These are phyloP conservation scores for Fomitopsis schrenkii DNA, from an alignment of 1,284 basidiomycete genomes.

Conservation along the genomic window DNA sequence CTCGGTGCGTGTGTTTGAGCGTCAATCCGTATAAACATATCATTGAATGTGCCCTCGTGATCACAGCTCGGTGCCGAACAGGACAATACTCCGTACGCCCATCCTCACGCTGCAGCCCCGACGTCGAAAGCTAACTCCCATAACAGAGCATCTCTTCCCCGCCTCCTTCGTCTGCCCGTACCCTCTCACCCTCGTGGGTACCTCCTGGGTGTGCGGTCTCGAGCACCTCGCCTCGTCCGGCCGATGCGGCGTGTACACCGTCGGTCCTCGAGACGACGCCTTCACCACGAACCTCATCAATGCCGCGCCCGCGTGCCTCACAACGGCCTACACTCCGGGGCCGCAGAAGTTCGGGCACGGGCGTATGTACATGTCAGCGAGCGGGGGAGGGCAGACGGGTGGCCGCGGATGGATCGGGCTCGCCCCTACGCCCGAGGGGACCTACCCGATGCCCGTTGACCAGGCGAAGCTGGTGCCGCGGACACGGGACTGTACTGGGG, in stretches of 20 bases:
- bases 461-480: background rate
- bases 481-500: background rate
- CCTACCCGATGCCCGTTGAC: background rate
- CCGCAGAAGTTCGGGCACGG: conserved; percentile 46
- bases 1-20: background rate
- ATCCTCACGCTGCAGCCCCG: background rate
- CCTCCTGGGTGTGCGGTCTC: conserved; percentile 46
- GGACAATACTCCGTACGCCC: background rate
- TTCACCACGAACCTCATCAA: conserved; percentile 45
- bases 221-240: conserved; percentile 38
- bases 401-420: conserved; percentile 2
- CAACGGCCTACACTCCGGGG: conserved; percentile 51
- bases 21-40: too few relatives aligned
- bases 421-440: background rate
- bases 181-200: conserved; percentile 40
- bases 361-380: conserved; percentile 30
- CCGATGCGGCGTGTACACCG: conserved; percentile 44
- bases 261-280: conserved; percentile 47
- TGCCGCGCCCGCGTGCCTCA: conserved; percentile 35
- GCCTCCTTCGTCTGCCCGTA: conserved; percentile 44
- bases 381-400: conserved; percentile 35
- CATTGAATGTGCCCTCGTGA: background rate
- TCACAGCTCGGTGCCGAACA: background rate
- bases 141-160: conserved; percentile 45
- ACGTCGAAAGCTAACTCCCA: background rate